Evolutionary conservation across 768 basidiomycete species (phyloP).

Genomic region (Hemileccinum rubropunctum): DNA sequence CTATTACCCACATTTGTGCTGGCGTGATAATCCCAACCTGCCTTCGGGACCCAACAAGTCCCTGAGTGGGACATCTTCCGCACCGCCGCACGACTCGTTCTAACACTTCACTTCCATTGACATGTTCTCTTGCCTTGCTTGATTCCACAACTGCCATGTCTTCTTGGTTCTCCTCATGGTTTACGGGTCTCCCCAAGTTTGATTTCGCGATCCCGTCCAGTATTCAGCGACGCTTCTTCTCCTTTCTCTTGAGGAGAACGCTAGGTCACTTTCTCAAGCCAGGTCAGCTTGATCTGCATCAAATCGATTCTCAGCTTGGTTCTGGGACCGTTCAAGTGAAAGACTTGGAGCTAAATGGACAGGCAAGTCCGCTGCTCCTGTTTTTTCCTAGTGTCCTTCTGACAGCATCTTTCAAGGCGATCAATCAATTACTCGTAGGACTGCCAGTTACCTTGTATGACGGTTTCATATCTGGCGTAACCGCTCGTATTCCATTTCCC

Average conservation of each 20-base stretch:
- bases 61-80: slow-evolving; percentile 2
- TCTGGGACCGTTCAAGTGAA: slow-evolving; percentile 85
- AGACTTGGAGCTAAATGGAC: slow-evolving; percentile 73
- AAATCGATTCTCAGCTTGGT: slow-evolving; percentile 92
- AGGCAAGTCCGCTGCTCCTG: slow-evolving; percentile 46
- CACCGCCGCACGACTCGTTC: background rate
- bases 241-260: slow-evolving; percentile 79
- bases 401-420: slow-evolving; percentile 50
- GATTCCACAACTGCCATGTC: slow-evolving; percentile 34
- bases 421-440: slow-evolving; percentile 64
- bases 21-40: background rate
- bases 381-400: slow-evolving; percentile 11
- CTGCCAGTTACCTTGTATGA: slow-evolving; percentile 67
- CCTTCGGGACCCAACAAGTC: slow-evolving; percentile 1
- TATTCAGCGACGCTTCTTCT: slow-evolving; percentile 87
- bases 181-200: slow-evolving; percentile 54
- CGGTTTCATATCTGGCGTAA: slow-evolving; percentile 72
- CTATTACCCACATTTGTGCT: slow-evolving; percentile 18
- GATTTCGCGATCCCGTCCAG: slow-evolving; percentile 64
- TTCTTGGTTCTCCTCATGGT: slow-evolving; percentile 59
- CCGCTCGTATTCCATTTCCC: slow-evolving; percentile 80
- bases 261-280: slow-evolving; percentile 86
- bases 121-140: slow-evolving; percentile 17
- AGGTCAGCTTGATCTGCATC: slow-evolving; percentile 81
- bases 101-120: background rate